Base-by-base conservation (phyloP, 495 filamentous ascomycete species). In the Penicillium canariense region DNA sequence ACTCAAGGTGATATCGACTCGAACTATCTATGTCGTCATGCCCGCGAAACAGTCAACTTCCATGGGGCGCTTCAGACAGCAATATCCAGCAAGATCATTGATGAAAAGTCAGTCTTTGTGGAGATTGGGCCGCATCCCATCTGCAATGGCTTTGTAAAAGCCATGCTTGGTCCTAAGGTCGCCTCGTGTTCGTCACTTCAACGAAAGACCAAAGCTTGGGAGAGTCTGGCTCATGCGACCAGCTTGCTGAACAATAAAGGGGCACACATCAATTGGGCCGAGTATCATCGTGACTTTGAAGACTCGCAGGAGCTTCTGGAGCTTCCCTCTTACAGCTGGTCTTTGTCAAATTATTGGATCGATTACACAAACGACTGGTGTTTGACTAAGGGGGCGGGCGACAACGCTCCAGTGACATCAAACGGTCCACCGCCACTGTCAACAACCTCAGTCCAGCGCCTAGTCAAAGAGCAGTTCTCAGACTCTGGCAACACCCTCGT, bases 211-310 rank as follows among this genome's bases (percentile, higher is more conserved):
- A 22, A 49, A 3, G 12, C 14, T 23, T 49, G 47, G 47, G 17
- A 25, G 20, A 38, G n/a, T 9, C 11, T 36, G 11, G 12, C 18
- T 5, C n/a, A 18, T 14, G 31, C 27, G 15, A 27, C 17, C 1
- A 12, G 30, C 6, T 5, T 23, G 87, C 63, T 63, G 63, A 5
- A 73, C 70, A 11, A 23, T 18, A 23, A 20, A 8, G 87, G 88
- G 6, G 55, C 85, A 9, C 72, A 79, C 17, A 61, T 89, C 46
- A 64, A 80, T 62, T 92, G 87, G 84, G 77, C 77, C 50, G 87
- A 89, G 62, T 87, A 81, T 58, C 84, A 87, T 67, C 68, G 77
- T 2, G 79, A 82, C 55, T 87, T 85, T 61, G 56, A 63, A 14
- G 52, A 66, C 5, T 76, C 74, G 15, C 76, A 79, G 3, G 65